These are phyloP conservation scores for Coemansia sp. DNA, from an alignment of 192 early-diverging fungal species.

Conservation along the genomic window DNA sequence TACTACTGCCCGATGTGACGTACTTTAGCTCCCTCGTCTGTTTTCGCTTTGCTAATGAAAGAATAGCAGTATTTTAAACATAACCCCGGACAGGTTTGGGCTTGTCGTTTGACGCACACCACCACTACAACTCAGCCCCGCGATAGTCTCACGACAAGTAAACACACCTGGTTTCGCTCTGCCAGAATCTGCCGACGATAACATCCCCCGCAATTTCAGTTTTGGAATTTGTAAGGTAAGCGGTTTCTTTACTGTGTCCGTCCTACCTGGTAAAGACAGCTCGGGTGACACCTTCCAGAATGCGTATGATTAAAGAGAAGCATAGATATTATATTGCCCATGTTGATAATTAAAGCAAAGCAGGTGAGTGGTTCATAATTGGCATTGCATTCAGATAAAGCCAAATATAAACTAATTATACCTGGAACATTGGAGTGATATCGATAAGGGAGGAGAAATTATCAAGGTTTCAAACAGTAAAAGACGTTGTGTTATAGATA, in stretches of 20 bases:
- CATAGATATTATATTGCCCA: too few relatives aligned
- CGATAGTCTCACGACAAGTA: background rate
- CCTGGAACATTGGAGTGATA: background rate
- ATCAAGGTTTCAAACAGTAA: background rate
- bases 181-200: background rate
- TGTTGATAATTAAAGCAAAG: too few relatives aligned
- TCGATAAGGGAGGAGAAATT: background rate
- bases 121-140: background rate
- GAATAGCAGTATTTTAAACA: background rate
- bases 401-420: background rate
- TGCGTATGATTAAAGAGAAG: too few relatives aligned
- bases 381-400: too few relatives aligned
- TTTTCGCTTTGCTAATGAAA: background rate
- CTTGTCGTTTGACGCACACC: background rate
- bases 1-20: background rate
- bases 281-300: constrained; percentile 1
- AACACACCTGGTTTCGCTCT: background rate
- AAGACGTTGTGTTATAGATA: background rate
- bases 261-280: background rate
- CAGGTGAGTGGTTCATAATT: too few relatives aligned
- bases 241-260: background rate
- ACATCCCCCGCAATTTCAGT: background rate
- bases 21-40: background rate
- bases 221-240: background rate
- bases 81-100: background rate